Evolutionary conservation across 176 grass and related monocot genomes (phyloP), one percentile per base, ranked within the genome.

Genomic region (Tillandsia fasciculata): DNA sequence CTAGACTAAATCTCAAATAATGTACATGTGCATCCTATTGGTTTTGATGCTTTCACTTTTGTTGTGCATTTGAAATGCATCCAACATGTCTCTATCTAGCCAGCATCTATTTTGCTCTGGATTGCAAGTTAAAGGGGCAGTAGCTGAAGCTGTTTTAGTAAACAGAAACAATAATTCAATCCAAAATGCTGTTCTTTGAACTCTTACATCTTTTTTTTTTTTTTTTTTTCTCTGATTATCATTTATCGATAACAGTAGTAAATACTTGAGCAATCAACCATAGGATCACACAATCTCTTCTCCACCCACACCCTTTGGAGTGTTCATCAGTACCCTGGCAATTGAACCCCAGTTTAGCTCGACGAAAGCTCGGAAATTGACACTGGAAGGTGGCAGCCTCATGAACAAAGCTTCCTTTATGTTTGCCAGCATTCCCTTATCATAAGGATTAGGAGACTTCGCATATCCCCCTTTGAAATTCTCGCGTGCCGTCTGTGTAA

Each of bases 401-500:
- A 53, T 68, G 68, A 93, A 69, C 18, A 93, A 50, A 48, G 52
- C 70, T 53, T 89, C 86, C 65, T 71, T 79, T 64, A 84, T 71
- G 52, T 93, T 89, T 51, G 8, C 52, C 14, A 79, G 69, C 11
- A 48, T 33, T 72, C 86, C 90, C 71, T 71, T 83, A 52, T 89
- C 74, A 28, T 89, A 86, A 29, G 90, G 86, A 63, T 93, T 84
- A 3, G 64, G 14, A 29, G 67, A 72, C 14, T 65, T 66, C 11
- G 12, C 18, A 9, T 81, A 77, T 63, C 3, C 17, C 28, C 66
- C 70, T 72, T 77, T 86, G 33, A 74, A 70, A 53, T 65, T 79
- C 65, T 89, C 90, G 49, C 79, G 64, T 33, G 74, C 82, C 13
- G 90, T 93, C 90, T 93, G 77, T 93, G 77, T 51, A 50, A 52